A percentile compares a stretch with the other conserved stretches of the same genome.
phyloP scores from a whole-genome alignment of 176 grass and related monocot genomes.

The Eleusine coracana region DNA sequence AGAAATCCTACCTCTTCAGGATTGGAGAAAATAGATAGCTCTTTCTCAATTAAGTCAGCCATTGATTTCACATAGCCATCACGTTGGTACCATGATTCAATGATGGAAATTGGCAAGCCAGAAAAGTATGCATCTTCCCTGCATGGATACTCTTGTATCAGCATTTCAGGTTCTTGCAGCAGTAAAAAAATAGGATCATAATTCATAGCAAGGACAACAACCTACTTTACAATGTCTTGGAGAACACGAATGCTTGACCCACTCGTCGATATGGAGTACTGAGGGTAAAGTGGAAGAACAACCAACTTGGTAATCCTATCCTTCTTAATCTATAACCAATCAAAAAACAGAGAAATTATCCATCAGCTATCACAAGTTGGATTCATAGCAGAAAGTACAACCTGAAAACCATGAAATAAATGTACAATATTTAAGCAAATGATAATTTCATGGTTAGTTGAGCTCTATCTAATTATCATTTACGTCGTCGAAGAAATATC shows the following conservation, averaged over 20 bases:
- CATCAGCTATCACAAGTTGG: slow-evolving; percentile 27
- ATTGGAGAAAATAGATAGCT: slow-evolving; percentile 61
- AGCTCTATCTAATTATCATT: too few relatives aligned
- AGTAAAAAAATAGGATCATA: neutral
- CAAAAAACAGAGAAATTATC: slow-evolving; percentile 33
- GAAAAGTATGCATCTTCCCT: slow-evolving; percentile 94
- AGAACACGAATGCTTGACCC: slow-evolving; percentile 93
- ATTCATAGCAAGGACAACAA: neutral
- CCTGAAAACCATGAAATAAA: neutral
- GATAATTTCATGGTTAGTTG: neutral
- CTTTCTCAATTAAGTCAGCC: slow-evolving; percentile 85
- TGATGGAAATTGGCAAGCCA: slow-evolving; percentile 84
- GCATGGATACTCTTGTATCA: slow-evolving; percentile 18
- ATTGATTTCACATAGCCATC: slow-evolving; percentile 96
- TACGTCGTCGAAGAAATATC: too few relatives aligned
- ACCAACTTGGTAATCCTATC: slow-evolving; percentile 92
- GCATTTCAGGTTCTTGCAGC: slow-evolving; percentile 10
- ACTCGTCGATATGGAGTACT: slow-evolving; percentile 98
- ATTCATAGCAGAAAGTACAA: neutral
- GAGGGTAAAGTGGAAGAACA: slow-evolving; percentile 94
- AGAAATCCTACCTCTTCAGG: slow-evolving; percentile 69
- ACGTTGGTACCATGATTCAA: slow-evolving; percentile 94
- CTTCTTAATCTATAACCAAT: slow-evolving; percentile 77
- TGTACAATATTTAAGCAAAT: slow-evolving; percentile 8
- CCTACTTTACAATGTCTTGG: slow-evolving; percentile 72